Percentiles rank a stretch among this genome's conserved stretches.
Conservation (phyloP, 306 rosid species). For the Medicago arabica region DNA sequence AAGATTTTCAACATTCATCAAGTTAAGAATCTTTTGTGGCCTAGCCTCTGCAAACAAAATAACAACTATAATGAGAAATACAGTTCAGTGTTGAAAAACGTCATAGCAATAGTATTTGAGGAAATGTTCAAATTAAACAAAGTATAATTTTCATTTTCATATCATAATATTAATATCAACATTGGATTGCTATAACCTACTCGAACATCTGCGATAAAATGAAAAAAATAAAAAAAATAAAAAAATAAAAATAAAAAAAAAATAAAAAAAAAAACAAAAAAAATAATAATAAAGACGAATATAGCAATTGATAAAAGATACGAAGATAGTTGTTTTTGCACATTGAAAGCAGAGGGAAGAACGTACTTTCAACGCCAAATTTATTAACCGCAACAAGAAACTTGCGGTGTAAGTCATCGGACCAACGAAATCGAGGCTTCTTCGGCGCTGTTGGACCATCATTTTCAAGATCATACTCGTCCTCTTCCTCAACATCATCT, state of each 20-base stretch:
- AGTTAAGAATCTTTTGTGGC: constrained; percentile 86
- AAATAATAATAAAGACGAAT: too few relatives aligned
- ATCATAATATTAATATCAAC: too few relatives aligned
- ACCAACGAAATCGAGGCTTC: constrained; percentile 95
- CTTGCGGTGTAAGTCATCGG: constrained; percentile 79
- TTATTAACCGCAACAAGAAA: constrained; percentile 86
- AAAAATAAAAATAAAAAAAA: too few relatives aligned
- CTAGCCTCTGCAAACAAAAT: constrained; percentile 76
- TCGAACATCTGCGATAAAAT: too few relatives aligned
- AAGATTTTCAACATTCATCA: constrained; percentile 92
- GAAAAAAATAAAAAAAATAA: too few relatives aligned
- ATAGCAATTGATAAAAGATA: too few relatives aligned
- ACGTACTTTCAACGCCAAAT: constrained; percentile 90
- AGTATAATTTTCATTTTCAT: too few relatives aligned
- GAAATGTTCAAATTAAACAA: too few relatives aligned
- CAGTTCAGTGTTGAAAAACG: too few relatives aligned
- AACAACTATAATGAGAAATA: constrained; percentile 11
- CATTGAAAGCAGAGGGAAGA: constrained; percentile 24
- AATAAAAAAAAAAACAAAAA: too few relatives aligned
- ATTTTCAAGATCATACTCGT: constrained; percentile 53
- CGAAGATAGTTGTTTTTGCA: background rate
- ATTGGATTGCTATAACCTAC: too few relatives aligned
- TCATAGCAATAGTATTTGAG: background rate
- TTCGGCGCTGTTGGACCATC: constrained; percentile 71
- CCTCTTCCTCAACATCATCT: constrained; percentile 57